These are phyloP conservation scores for Amanita muscaria DNA, from an alignment of 768 basidiomycete genomes.

Conservation along the genomic window DNA sequence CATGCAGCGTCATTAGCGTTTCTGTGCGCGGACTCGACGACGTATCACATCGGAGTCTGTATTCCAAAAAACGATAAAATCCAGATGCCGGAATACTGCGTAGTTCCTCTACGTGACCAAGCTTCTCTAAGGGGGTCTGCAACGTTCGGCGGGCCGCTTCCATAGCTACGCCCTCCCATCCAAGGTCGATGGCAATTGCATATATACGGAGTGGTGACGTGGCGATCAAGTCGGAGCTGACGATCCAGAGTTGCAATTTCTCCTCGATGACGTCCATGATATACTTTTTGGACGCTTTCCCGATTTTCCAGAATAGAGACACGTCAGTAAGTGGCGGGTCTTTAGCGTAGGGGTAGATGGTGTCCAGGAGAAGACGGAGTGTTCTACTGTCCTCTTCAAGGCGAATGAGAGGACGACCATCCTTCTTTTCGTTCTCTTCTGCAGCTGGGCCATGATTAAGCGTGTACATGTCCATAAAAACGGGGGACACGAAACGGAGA, in stretches of 20 bases:
- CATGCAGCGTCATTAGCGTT: not conserved
- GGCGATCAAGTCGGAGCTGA: not conserved
- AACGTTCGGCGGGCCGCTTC: not conserved
- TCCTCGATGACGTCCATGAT: slow-evolving; percentile 3
- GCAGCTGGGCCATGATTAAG: slow-evolving; percentile 12
- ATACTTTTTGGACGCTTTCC: slow-evolving; percentile 6
- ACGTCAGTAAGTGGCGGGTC: not conserved
- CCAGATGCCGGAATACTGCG: not conserved
- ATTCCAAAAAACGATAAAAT: slow-evolving; percentile 1
- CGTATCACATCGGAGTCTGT: not conserved
- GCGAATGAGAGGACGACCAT: slow-evolving; percentile 7
- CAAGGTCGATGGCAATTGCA: not conserved
- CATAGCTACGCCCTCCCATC: not conserved
- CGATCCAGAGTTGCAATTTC: not conserved
- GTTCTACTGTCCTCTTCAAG: slow-evolving; percentile 11
- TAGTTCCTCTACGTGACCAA: not conserved
- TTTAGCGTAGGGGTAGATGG: slow-evolving; percentile 1
- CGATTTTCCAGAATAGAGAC: not conserved
- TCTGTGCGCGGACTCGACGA: not conserved
- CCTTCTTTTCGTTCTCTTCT: not conserved
- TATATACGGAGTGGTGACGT: not conserved
- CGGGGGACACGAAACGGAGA: slow-evolving; percentile 21
- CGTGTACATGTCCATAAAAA: slow-evolving; percentile 24
- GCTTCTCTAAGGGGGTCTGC: not conserved
- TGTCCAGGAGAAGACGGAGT: slow-evolving; percentile 9